Evolutionary conservation across 108 stramenopile species (phyloP).

Genomic region (Nitzschia palea): DNA sequence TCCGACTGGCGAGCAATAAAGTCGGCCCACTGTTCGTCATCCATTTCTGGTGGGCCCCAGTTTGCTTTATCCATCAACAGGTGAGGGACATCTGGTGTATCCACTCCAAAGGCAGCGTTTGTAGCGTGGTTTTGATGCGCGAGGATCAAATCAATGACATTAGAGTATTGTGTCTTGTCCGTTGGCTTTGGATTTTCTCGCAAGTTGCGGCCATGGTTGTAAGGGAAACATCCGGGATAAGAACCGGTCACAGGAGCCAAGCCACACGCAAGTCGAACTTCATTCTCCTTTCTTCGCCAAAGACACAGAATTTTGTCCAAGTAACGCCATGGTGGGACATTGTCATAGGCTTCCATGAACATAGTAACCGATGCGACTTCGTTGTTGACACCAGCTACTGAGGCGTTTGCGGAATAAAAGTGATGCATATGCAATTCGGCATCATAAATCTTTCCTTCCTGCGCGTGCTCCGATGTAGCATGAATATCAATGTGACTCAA

Average conservation of each 20-base stretch:
- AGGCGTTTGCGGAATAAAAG: constrained; percentile 30
- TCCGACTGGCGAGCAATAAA: constrained; percentile 14
- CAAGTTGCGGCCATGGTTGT: neutral
- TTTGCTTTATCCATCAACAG: constrained; percentile 27
- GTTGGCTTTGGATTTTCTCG: neutral
- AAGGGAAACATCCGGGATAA: constrained; percentile 35
- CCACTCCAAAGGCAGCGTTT: too few relatives aligned
- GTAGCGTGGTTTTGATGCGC: too few relatives aligned
- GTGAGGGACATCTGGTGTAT: constrained; percentile 2
- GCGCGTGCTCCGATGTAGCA: constrained; percentile 43
- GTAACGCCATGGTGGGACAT: constrained; percentile 27
- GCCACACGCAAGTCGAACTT: constrained; percentile 38
- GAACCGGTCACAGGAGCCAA: constrained; percentile 19
- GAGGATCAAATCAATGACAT: neutral
- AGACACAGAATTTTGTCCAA: constrained; percentile 54
- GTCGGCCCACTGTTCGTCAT: constrained; percentile 30
- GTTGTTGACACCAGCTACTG: constrained; percentile 15
- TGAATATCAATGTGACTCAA: constrained; percentile 46
- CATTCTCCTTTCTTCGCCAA: constrained; percentile 47
- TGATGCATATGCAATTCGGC: constrained; percentile 46
- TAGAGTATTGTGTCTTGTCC: neutral
- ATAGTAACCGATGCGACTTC: constrained; percentile 42
- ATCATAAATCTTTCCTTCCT: constrained; percentile 53
- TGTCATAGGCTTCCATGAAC: constrained; percentile 39
- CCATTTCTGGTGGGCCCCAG: constrained; percentile 4